Evolutionary conservation across 306 rosid species (phyloP).

Genomic region (Cyclanthera cordifolia): DNA sequence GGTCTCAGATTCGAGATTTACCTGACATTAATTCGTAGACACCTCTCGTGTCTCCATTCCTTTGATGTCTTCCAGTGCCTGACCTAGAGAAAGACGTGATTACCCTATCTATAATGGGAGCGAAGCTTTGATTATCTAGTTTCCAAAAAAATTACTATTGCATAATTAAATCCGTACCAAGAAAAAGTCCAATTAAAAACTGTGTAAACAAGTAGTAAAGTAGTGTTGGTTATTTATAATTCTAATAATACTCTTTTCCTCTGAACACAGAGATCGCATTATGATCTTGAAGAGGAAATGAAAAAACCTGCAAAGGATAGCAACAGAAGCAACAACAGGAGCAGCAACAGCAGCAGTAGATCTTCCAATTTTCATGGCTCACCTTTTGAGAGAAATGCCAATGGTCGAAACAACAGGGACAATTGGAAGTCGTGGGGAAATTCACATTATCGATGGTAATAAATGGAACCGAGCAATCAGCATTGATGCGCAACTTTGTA

Average conservation of each 20-base stretch:
- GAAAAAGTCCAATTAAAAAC: background rate
- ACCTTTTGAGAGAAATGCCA: conserved; percentile 31
- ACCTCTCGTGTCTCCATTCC: too few relatives aligned
- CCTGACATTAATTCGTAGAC: too few relatives aligned
- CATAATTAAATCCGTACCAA: background rate
- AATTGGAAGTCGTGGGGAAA: conserved; percentile 35
- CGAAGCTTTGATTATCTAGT: too few relatives aligned
- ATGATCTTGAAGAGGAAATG: conserved; percentile 73
- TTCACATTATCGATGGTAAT: conserved; percentile 30
- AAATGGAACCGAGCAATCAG: background rate
- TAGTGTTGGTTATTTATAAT: too few relatives aligned
- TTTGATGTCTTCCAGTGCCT: too few relatives aligned
- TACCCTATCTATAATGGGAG: too few relatives aligned
- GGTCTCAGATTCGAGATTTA: too few relatives aligned
- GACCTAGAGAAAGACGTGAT: too few relatives aligned
- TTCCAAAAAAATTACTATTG: background rate
- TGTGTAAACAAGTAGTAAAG: background rate
- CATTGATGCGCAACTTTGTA: background rate
- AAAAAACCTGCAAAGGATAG: conserved; percentile 42
- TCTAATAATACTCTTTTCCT: conserved; percentile 10
- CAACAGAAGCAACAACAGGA: conserved; percentile 21
- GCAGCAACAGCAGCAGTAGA: conserved; percentile 21
- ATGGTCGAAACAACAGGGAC: conserved; percentile 18
- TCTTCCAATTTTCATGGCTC: conserved; percentile 36
- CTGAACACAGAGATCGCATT: conserved; percentile 62